Conservation (phyloP, 2,329 filamentous ascomycete species). For the Ophiosphaerella korrae region DNA sequence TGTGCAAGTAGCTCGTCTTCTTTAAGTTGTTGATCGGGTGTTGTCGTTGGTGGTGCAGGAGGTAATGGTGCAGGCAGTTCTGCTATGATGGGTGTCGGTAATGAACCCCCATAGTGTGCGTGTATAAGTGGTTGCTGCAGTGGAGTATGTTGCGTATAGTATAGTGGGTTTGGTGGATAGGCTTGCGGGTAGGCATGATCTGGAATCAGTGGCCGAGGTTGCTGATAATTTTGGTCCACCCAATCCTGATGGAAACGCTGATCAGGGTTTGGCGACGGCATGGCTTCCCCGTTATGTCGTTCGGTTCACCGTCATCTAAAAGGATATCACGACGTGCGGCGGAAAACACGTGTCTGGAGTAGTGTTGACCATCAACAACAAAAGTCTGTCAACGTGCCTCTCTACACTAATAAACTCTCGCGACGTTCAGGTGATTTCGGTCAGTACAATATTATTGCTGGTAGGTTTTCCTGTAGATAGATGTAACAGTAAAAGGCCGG, state of each 20-base stretch:
- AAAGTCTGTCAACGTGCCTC: too few relatives aligned
- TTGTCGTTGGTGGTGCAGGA: constrained; percentile 31
- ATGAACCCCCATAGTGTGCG: constrained; percentile 23
- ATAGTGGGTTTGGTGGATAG: constrained; percentile 2
- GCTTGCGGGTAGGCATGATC: constrained; percentile 15
- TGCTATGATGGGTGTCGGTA: constrained; percentile 22
- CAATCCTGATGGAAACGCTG: constrained; percentile 11
- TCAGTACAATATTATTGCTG: too few relatives aligned
- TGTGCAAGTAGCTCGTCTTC: constrained; percentile 39
- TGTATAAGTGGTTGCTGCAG: constrained; percentile 17
- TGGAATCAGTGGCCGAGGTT: constrained; percentile 5
- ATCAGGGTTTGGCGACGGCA: constrained; percentile 11
- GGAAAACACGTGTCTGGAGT: too few relatives aligned
- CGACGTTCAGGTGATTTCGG: too few relatives aligned
- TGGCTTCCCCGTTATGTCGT: background rate
- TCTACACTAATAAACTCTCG: too few relatives aligned
- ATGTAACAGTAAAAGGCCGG: too few relatives aligned
- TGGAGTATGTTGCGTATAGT: constrained; percentile 7
- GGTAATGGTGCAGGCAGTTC: constrained; percentile 37
- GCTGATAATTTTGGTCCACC: constrained; percentile 14
- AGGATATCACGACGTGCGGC: background rate
- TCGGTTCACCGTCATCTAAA: background rate
- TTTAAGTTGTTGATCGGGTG: constrained; percentile 33
- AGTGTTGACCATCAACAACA: too few relatives aligned
- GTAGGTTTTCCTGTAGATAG: too few relatives aligned